Evolutionary conservation across 257 asterid species (phyloP), one percentile per base, ranked within the genome.

Genomic region (Salvia rosmarinus): DNA sequence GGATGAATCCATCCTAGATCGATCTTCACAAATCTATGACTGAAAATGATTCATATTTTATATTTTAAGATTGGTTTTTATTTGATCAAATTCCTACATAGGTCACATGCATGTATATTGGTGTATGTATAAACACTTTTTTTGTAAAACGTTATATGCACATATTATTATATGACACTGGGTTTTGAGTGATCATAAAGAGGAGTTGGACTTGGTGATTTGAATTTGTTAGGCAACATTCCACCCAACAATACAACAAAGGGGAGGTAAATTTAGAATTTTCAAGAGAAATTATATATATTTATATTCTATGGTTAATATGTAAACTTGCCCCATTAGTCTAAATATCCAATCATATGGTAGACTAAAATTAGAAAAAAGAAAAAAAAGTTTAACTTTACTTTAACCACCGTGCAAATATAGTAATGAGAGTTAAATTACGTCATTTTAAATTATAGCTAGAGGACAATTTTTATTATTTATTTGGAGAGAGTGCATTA

Each of bases 211-310:
- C n/a, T 66, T 57, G 25, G 10, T 67, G 75, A 64, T 68, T 32
- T 70, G 66, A 69, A 70, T 49, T 42, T 79, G 83, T 75, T 75
- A 64, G 80, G 80, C 67, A 65, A 60, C 62, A 21, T 58, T 70
- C 75, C 83, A 79, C 74, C 68, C 62, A 34, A 13, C 17, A 28
- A 64, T 4, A 52, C 17, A 28, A 64, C 20, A 52, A 14, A 25
- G 14, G 62, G 59, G 30, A 19, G 16, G 35, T 19, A 21, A 25
- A 30, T 35, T 20, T 10, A 20, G 44, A 56, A 42, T 56, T 43
- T 42, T 50, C 13, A 51, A 28, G 17, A 5, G 11, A 25, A 25
- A 25, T 3, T 16, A 8, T 23, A 25, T 56, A 46, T 7, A 12
- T 55, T 3, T 5, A 43, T 43, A 43, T 47, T 13, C 8, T 42